Evolutionary conservation across 495 filamentous ascomycete genomes (phyloP).

Genomic region (Mycothermus thermophilus): DNA sequence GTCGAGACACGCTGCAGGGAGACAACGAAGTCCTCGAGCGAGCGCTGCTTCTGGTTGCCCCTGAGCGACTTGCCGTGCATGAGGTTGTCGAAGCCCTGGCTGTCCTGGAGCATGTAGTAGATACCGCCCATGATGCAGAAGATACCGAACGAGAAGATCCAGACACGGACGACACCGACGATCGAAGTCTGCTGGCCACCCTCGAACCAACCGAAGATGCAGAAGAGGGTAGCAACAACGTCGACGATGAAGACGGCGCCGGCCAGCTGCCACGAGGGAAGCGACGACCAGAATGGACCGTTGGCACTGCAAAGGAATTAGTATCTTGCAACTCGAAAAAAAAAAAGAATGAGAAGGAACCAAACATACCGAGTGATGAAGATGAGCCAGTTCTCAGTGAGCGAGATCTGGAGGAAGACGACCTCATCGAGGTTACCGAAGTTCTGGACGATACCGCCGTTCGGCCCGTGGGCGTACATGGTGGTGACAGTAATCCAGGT

Average conservation of each 20-base stretch:
- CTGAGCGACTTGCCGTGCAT: conserved; percentile 80
- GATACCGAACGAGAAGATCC: conserved; percentile 78
- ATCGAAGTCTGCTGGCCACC: conserved; percentile 49
- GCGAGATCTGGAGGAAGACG: conserved; percentile 77
- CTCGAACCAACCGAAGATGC: conserved; percentile 65
- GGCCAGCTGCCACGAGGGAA: conserved; percentile 68
- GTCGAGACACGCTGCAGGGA: conserved; percentile 75
- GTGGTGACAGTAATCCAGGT: conserved; percentile 76
- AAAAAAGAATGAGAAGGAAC: background rate
- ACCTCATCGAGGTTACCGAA: conserved; percentile 69
- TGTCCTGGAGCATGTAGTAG: conserved; percentile 68
- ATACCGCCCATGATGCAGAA: conserved; percentile 44
- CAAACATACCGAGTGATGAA: conserved; percentile 57
- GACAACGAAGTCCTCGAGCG: conserved; percentile 74
- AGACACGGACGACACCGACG: conserved; percentile 70
- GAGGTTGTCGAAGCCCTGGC: conserved; percentile 68
- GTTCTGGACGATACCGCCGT: conserved; percentile 77
- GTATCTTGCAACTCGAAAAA: background rate
- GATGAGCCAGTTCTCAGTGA: conserved; percentile 93
- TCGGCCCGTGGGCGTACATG: conserved; percentile 49
- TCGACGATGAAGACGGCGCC: conserved; percentile 70
- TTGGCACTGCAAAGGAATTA: conserved; percentile 41
- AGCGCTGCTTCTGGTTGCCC: conserved; percentile 59
- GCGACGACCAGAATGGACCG: conserved; percentile 71
- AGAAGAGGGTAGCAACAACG: conserved; percentile 69